A percentile compares a stretch with the other conserved stretches of the same genome.
phyloP scores from a whole-genome alignment of 2,329 filamentous ascomycete genomes.

The Verticillium longisporum region DNA sequence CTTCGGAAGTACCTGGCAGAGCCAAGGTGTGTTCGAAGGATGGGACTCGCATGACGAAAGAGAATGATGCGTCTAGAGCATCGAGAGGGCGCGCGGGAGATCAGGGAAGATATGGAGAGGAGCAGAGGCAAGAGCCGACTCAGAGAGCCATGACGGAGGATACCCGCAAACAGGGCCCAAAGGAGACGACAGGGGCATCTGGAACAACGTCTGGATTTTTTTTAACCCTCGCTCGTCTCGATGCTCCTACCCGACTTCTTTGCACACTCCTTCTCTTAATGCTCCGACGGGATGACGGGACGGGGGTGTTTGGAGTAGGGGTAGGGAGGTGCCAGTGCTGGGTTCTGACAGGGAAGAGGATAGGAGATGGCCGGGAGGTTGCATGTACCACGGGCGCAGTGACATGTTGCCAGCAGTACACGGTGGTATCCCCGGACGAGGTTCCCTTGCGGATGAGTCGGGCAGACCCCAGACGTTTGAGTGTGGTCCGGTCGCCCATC shows the following conservation, averaged over 20 bases:
- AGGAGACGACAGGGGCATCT: neutral
- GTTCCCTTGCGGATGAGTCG: neutral
- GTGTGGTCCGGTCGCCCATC: neutral
- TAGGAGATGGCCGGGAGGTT: neutral
- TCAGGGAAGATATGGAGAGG: neutral
- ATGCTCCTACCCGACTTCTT: neutral
- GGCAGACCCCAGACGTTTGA: neutral
- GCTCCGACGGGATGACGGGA: conserved; percentile 5
- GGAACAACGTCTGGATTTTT: neutral
- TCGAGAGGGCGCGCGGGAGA: neutral
- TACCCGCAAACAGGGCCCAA: neutral
- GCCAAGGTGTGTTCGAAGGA: conserved; percentile 8
- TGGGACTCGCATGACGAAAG: conserved; percentile 10
- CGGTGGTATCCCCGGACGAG: neutral
- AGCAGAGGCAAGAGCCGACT: neutral
- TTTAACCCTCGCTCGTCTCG: no score
- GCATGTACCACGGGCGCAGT: neutral
- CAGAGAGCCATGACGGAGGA: neutral
- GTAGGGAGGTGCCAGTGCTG: neutral
- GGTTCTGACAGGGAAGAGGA: conserved; percentile 2
- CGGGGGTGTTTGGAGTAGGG: conserved; percentile 1
- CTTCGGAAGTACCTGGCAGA: conserved; percentile 1
- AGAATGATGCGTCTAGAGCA: neutral
- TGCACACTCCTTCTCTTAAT: neutral
- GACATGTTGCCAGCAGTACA: neutral